Evolutionary conservation across 139 green algal genomes (phyloP).

Genomic region (Micractinium sp.): DNA sequence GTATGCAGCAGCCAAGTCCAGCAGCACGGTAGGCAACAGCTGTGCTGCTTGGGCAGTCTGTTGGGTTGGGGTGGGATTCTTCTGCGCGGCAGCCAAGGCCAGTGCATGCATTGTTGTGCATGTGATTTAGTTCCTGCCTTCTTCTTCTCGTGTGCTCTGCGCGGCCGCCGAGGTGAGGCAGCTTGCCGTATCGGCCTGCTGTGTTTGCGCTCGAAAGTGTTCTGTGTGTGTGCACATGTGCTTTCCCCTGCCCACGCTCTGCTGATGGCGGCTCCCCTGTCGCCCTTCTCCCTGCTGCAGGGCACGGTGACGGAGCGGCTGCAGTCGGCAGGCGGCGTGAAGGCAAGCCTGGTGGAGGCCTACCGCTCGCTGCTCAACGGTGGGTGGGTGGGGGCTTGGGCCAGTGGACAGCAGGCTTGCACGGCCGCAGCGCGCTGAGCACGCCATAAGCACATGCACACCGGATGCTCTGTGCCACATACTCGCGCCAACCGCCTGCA

Average conservation of each 20-base stretch:
- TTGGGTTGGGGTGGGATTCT: no score
- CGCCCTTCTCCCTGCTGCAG: not conserved
- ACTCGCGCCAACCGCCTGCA: no score
- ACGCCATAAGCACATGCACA: no score
- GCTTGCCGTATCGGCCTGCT: not conserved
- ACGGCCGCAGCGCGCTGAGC: no score
- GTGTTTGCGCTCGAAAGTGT: not conserved
- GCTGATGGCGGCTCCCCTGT: not conserved
- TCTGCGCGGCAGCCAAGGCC: no score
- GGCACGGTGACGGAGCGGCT: conserved; percentile 29
- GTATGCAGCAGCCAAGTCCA: conserved; percentile 58
- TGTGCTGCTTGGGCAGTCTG: not conserved
- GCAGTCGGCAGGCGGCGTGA: conserved; percentile 67
- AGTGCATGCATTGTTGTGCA: no score
- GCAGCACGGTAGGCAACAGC: conserved; percentile 35
- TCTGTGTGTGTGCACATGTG: not conserved
- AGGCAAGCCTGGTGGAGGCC: conserved; percentile 62
- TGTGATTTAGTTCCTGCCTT: no score
- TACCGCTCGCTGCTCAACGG: conserved; percentile 65
- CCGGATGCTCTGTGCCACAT: no score
- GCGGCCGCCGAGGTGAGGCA: not conserved
- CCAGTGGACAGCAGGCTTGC: not conserved
- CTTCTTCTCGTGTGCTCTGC: no score
- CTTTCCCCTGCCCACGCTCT: not conserved
- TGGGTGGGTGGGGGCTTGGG: not conserved